Evolutionary conservation across 176 grass and related monocot genomes (phyloP), one percentile per base, ranked within the genome.

Genomic region (Triticum dicoccoides): DNA sequence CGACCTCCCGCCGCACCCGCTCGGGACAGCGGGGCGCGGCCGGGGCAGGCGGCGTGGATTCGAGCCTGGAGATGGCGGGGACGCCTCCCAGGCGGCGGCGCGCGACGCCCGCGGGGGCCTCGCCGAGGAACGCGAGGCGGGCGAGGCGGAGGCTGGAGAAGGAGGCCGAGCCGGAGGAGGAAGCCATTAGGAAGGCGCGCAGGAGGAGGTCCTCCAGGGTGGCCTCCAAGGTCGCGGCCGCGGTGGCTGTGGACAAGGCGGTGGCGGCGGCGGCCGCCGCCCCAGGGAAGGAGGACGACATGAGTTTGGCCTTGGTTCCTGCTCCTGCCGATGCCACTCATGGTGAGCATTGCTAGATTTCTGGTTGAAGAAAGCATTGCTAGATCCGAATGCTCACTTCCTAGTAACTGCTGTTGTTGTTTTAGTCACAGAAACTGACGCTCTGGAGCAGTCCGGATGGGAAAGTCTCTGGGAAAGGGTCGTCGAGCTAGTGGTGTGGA

Each of bases 401-500:
- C 1, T 45, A 18, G 23, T 69, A 47, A 41, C 41, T 61, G 17
- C 44, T 63, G 20, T 32, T 4, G 47, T 5, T 51, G 72, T 83
- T 61, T 44, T 23, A 81, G 67, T 58, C 4, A 9, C 25, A 70
- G 72, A 6, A 79, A 47, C 66, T 41, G 66, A 34, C 14, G 80
- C 80, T 8, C 30, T 61, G 66, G 76, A 25, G 27, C 74, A 51
- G n/a, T 87, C 76, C 11, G 68, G 29, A 0, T 82, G 86, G 79
- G 90, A 89, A 83, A 61, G 78, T 66, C 67, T 94, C 20, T 86
- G 82, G 37, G 89, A 93, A 69, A 64, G 87, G 77, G 76, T 92
- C n/a, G 47, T 96, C 20, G 94, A 94, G 37, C 52, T 96, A 8
- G 82, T 94, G 47, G 89, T 96, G 97, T 99, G 97, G 97, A 96